phyloP scores from a whole-genome alignment of 2,329 filamentous ascomycete genomes.

The Calonectria naviculata region DNA sequence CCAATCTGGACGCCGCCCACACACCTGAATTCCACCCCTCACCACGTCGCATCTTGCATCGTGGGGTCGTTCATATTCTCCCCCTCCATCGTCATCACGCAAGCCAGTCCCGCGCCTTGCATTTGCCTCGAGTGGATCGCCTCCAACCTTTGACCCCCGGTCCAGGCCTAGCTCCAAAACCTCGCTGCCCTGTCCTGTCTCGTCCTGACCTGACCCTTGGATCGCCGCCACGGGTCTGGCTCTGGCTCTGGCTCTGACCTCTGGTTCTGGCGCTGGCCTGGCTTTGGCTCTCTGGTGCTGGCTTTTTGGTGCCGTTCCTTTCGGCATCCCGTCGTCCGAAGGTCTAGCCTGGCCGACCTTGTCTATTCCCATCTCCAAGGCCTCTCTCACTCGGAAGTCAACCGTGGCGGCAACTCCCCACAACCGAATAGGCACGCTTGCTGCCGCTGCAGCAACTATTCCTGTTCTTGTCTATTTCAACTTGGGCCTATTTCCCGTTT shows the following conservation, averaged over 20 bases:
- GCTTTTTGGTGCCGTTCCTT: conserved; percentile 22
- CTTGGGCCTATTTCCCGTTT: conserved; percentile 19
- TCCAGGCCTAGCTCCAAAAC: conserved; percentile 31
- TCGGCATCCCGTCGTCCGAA: conserved; percentile 44
- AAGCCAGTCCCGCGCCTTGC: conserved; percentile 34
- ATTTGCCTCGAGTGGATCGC: conserved; percentile 37
- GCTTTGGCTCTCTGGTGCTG: conserved; percentile 10
- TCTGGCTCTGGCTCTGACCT: conserved; percentile 10
- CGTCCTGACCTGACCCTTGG: conserved; percentile 8
- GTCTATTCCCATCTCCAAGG: conserved; percentile 11
- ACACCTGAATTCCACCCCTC: conserved; percentile 11
- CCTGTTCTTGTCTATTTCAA: conserved; percentile 19
- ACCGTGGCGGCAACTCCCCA: conserved; percentile 33
- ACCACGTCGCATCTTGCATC: conserved; percentile 13
- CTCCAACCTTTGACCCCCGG: conserved; percentile 22
- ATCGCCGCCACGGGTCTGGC: conserved; percentile 33
- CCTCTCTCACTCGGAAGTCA: conserved; percentile 32
- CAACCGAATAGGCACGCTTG: conserved; percentile 24
- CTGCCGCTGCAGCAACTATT: not conserved
- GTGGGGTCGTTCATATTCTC: conserved; percentile 14
- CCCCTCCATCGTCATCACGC: conserved; percentile 16
- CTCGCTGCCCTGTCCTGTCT: conserved; percentile 14
- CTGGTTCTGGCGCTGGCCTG: conserved; percentile 7
- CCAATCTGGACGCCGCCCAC: not conserved
- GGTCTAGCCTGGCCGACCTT: conserved; percentile 15